Evolutionary conservation across 306 rosid genomes (phyloP), one percentile per base, ranked within the genome.

Genomic region (Citrullus amarus): DNA sequence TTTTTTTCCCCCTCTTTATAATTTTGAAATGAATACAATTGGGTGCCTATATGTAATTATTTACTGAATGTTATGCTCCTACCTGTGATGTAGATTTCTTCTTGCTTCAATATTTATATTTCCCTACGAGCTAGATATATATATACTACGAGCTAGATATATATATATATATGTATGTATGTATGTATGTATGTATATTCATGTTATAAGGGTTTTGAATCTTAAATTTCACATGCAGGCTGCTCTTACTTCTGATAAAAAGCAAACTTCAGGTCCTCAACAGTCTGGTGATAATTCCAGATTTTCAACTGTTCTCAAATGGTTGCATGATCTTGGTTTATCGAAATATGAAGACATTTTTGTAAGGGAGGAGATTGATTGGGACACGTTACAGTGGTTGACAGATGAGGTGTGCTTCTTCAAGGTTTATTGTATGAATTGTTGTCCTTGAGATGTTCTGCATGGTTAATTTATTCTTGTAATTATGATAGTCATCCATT

Each of bases 361-460:
- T 76, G 84, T 86, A 36, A 83, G 87, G 75, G 98, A 94, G 82
- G 98, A 94, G 87, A 89, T 94, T 79, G 96, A 92, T 78, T 92
- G 92, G 95, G 88, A 90, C 17, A 66, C 96, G 14, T 71, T 94
- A 70, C 90, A 87, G 48, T 94, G 97, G 88, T 83, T 92, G 53
- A 88, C 91, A 3, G 95, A 92, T 79, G 98, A 94, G 97, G 98
- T 94, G 77, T 78, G 82, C 63, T 78, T 77, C 43, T 28, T 69
- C 71, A 59, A 70, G 14, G 38, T 50, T 46, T 48, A 72, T 72
- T 72, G 25, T 72, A 25, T 70, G 59, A 72, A 48, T 48, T 22
- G 2, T 70, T 20, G n/a, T 25, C 57, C 38, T 41, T 46, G 38
- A 22, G 75, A 69, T 69, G 4, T 6, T 69, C 55, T 69, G 36